Base-by-base conservation (phyloP, 164 flowering plant genomes). In the Dillenia suffruticosa region DNA sequence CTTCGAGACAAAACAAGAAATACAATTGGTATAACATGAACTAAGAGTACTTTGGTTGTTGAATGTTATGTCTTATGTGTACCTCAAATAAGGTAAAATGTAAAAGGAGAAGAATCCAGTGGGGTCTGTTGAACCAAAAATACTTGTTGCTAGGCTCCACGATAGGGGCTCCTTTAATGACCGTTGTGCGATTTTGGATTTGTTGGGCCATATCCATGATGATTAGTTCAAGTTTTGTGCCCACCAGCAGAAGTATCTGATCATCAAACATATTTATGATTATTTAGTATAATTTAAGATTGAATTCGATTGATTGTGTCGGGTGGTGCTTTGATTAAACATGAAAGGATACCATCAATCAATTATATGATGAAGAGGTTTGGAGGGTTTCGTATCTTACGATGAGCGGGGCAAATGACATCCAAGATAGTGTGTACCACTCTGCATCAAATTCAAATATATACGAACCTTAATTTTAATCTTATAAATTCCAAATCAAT, bases 41-140 rank as follows among this genome's bases (percentile, higher is more conserved):
- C 19, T 40, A 19, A 26, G 55, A 52, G 16, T 51, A 49, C 12
- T 3, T 47, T n/a, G n/a, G n/a, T n/a, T n/a, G n/a, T n/a, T n/a
- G n/a, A 1, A n/a, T 22, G 14, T 1, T 3, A 56, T 3, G 12
- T 12, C 5, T 12, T 14, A 12, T 12, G 44, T 8, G 7, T 44
- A 87, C 91, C 91, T 82, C 77, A 51, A 89, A 89, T 47, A 89
- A 62, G 47, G 84, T 81, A 63, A 79, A 77, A 49, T 89, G 96
- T 9, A 89, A 79, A 50, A 86, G 57, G 58, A 71, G 64, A 44
- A 89, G 84, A 71, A 89, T 64, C 87, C 75, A 83, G 0, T 67
- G 62, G 14, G 96, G 96, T 5, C 72, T 68, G 69, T 76, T 77
- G 57, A 89, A 89, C 96, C 96, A 84, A 65, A 89, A 89, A 53